phyloP scores from a whole-genome alignment of 352 stramenopile species.

The Pythium phragmitis region DNA sequence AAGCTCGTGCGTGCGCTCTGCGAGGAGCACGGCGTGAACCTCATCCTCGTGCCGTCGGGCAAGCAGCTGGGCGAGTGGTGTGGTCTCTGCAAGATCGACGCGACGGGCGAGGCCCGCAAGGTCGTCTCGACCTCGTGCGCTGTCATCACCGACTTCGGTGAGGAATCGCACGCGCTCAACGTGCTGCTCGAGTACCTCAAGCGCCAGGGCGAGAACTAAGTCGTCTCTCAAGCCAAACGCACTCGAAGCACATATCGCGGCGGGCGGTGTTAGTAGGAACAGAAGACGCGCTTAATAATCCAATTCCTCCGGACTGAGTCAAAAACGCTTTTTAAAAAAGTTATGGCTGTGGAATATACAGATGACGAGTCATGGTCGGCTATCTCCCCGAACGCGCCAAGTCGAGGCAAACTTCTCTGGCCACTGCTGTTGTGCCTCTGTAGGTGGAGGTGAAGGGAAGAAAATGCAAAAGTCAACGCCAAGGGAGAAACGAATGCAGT shows the following conservation, averaged over 20 bases:
- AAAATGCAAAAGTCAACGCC: too few relatives aligned
- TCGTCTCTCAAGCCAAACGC: conserved; percentile 4
- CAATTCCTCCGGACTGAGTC: conserved; percentile 5
- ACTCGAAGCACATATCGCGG: neutral
- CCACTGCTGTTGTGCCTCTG: too few relatives aligned
- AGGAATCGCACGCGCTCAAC: conserved; percentile 97
- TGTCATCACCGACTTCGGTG: conserved; percentile 99
- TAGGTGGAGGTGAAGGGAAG: too few relatives aligned
- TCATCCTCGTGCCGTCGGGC: conserved; percentile 91
- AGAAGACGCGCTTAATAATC: conserved; percentile 12
- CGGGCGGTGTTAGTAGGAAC: neutral
- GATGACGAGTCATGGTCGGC: too few relatives aligned
- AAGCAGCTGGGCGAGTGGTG: conserved; percentile 99
- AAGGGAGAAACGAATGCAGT: too few relatives aligned
- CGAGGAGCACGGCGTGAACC: conserved; percentile 92
- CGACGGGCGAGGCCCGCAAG: conserved; percentile 97
- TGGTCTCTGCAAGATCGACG: conserved; percentile 99
- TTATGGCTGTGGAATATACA: too few relatives aligned
- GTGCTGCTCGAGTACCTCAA: conserved; percentile 99
- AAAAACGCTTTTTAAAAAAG: too few relatives aligned
- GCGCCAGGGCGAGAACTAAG: conserved; percentile 91
- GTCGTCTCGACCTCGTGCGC: conserved; percentile 97
- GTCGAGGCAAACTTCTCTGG: too few relatives aligned
- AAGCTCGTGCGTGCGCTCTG: conserved; percentile 98
- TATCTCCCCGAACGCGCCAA: too few relatives aligned